Conservation (phyloP, 2,329 filamentous ascomycete species). For the Aspergillus vadensis region DNA sequence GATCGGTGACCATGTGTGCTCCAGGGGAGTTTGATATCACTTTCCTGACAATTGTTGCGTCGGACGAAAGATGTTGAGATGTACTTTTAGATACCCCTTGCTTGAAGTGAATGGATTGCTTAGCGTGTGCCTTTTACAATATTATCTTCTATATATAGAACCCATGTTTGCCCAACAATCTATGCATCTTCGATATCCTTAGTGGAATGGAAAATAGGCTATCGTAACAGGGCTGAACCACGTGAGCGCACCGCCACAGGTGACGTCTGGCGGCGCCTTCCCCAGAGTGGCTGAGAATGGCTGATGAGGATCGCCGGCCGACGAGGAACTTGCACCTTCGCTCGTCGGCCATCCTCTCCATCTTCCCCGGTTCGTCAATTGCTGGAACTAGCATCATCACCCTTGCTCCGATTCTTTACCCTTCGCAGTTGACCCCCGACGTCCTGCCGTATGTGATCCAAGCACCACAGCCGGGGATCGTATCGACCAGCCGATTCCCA, state of each 20-base stretch:
- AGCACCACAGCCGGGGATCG: slow-evolving; percentile 1
- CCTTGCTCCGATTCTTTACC: not conserved
- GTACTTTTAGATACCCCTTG: slow-evolving; percentile 40
- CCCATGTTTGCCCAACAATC: too few relatives aligned
- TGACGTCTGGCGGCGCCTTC: slow-evolving; percentile 11
- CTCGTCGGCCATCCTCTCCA: slow-evolving; percentile 3
- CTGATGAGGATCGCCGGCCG: slow-evolving; percentile 7
- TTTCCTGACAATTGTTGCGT: slow-evolving; percentile 10
- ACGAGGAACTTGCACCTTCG: not conserved
- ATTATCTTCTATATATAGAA: not conserved
- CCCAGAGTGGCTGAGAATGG: slow-evolving; percentile 11
- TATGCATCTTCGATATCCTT: too few relatives aligned
- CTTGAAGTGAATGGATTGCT: slow-evolving; percentile 19
- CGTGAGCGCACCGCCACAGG: slow-evolving; percentile 12
- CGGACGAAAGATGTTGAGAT: slow-evolving; percentile 21
- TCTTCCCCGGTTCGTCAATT: not conserved
- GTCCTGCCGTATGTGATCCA: slow-evolving; percentile 1
- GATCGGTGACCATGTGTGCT: slow-evolving; percentile 14
- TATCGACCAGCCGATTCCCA: slow-evolving; percentile 2
- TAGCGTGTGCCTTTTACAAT: not conserved
- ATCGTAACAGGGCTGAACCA: not conserved
- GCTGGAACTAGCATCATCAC: not conserved
- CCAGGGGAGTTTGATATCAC: slow-evolving; percentile 15
- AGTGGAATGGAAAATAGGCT: too few relatives aligned
- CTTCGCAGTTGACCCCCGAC: not conserved